Evolutionary conservation across 192 early-diverging fungal genomes (phyloP).

Genomic region (Diversispora eburnea): DNA sequence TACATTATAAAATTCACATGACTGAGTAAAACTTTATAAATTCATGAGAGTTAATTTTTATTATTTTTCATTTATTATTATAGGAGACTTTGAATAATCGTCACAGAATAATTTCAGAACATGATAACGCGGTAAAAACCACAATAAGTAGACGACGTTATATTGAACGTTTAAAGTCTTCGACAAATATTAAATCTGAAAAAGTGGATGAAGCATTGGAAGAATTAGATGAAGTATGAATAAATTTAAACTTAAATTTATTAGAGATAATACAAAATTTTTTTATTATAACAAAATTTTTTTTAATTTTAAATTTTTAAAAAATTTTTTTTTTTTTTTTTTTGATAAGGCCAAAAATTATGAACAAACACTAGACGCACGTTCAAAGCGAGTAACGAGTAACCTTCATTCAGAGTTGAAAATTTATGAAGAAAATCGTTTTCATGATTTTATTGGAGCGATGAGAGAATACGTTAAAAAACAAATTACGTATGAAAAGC

Average conservation of each 20-base stretch:
- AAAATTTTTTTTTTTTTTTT: not conserved
- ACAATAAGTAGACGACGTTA: constrained; percentile 42
- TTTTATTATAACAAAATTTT: not conserved
- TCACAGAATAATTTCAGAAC: constrained; percentile 37
- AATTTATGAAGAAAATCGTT: constrained; percentile 36
- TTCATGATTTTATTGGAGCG: constrained; percentile 37
- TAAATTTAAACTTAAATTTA: not conserved
- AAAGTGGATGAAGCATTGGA: constrained; percentile 43
- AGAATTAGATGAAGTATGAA: constrained; percentile 43
- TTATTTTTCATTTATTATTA: not conserved
- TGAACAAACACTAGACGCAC: constrained; percentile 41
- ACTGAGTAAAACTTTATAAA: not conserved
- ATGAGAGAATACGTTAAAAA: constrained; percentile 39
- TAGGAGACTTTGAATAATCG: constrained; percentile 37
- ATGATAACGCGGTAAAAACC: constrained; percentile 37
- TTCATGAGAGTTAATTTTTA: not conserved
- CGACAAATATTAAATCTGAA: constrained; percentile 43
- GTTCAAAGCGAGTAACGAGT: constrained; percentile 37
- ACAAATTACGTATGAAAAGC: constrained; percentile 42
- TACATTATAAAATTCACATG: not conserved
- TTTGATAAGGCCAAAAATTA: constrained; percentile 33
- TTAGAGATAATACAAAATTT: not conserved
- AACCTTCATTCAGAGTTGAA: constrained; percentile 38
- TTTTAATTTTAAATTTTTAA: not conserved
- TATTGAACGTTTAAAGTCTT: constrained; percentile 43